Percentiles rank a stretch among this genome's conserved stretches.
Conservation (phyloP, 2,329 filamentous ascomycete genomes). For the Cordyceps pruinosa region DNA sequence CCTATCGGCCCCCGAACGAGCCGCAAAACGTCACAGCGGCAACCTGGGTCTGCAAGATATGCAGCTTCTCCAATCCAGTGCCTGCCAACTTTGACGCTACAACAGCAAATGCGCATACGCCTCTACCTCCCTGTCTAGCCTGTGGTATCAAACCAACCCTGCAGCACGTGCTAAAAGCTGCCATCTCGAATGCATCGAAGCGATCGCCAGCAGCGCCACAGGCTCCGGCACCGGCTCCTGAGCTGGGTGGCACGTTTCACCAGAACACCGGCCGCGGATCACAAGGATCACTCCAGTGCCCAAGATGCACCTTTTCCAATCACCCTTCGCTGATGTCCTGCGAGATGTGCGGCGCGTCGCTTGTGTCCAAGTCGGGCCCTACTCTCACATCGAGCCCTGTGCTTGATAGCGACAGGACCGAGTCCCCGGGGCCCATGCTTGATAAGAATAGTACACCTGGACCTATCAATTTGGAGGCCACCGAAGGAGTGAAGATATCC, state of each 20-base stretch:
- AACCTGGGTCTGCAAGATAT: constrained; percentile 95
- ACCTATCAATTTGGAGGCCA: constrained; percentile 44
- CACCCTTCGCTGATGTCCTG: constrained; percentile 80
- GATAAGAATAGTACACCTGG: constrained; percentile 23
- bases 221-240: constrained; percentile 15
- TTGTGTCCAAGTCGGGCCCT: constrained; percentile 49
- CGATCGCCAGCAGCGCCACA: constrained; percentile 26
- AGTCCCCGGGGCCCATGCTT: constrained; percentile 72
- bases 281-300: constrained; percentile 55
- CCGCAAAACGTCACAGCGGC: constrained; percentile 42
- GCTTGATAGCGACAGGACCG: constrained; percentile 42
- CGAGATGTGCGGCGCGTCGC: constrained; percentile 81
- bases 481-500: constrained; percentile 80
- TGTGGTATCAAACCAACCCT: constrained; percentile 91
- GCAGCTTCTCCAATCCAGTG: constrained; percentile 87
- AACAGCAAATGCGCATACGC: constrained; percentile 70
- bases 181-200: constrained; percentile 67
- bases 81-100: constrained; percentile 89
- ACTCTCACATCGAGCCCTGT: constrained; percentile 29
- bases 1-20: constrained; percentile 31
- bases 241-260: background rate
- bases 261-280: background rate
- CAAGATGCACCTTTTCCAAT: constrained; percentile 88
- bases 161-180: constrained; percentile 75
- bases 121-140: constrained; percentile 77